These are phyloP conservation scores for Neopestalotiopsis sp. DNA, from an alignment of 2,329 filamentous ascomycete species.

Conservation along the genomic window DNA sequence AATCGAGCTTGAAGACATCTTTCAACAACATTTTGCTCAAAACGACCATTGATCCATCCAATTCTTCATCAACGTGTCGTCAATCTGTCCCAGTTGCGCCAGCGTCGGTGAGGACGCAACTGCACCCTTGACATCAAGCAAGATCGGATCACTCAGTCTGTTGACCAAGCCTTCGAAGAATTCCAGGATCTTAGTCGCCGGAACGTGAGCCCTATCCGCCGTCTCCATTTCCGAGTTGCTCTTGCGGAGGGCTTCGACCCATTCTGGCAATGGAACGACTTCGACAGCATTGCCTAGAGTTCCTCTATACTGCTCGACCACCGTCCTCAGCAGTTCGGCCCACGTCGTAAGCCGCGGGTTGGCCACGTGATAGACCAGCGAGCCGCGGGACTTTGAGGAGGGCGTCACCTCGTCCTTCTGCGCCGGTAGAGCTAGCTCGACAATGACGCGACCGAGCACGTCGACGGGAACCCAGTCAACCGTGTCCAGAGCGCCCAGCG, in stretches of 20 bases:
- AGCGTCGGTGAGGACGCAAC: constrained; percentile 18
- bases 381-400: background rate
- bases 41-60: constrained; percentile 28
- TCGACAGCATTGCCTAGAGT: constrained; percentile 14
- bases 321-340: constrained; percentile 19
- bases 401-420: no score
- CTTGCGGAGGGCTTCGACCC: constrained; percentile 25
- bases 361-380: constrained; percentile 25
- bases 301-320: constrained; percentile 17
- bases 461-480: constrained; percentile 54
- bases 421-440: constrained; percentile 32
- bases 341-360: constrained; percentile 27
- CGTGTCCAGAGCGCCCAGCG: constrained; percentile 37
- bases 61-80: constrained; percentile 22
- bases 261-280: constrained; percentile 22
- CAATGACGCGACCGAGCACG: constrained; percentile 40
- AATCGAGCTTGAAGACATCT: no score
- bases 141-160: background rate
- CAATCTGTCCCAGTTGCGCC: constrained; percentile 17
- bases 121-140: constrained; percentile 20
- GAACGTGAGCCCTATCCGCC: constrained; percentile 19
- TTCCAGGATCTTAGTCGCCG: constrained; percentile 23
- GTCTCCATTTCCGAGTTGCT: constrained; percentile 20
- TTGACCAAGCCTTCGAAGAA: constrained; percentile 23
- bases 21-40: background rate